Evolutionary conservation across 441 rosid species (phyloP).

Genomic region (Metrosideros polymorpha): DNA sequence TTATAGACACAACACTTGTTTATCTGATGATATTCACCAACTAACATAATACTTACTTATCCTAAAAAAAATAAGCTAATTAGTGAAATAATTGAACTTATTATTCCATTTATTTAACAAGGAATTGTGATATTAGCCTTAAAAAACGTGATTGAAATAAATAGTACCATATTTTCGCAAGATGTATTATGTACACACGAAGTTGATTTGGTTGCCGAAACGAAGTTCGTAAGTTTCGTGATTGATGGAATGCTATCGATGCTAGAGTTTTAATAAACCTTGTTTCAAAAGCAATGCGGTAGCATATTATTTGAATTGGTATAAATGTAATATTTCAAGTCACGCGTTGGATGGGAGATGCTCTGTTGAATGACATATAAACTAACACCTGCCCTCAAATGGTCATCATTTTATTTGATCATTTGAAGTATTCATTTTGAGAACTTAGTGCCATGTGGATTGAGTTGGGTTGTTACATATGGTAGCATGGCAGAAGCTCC

Average conservation of each 20-base stretch:
- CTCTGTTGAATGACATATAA: background rate
- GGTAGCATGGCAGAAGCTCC: too few relatives aligned
- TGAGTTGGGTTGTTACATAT: fast-evolving
- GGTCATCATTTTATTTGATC: too few relatives aligned
- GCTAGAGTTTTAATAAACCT: background rate
- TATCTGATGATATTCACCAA: background rate
- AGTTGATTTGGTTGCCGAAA: background rate
- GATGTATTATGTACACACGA: too few relatives aligned
- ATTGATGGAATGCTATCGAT: fast-evolving
- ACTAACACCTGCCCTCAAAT: too few relatives aligned
- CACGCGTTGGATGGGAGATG: too few relatives aligned
- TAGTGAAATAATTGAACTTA: background rate
- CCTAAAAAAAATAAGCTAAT: background rate
- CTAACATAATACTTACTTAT: background rate
- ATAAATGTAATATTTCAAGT: background rate
- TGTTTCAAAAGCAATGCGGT: background rate
- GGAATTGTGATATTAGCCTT: background rate
- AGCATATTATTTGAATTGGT: background rate
- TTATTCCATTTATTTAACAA: background rate
- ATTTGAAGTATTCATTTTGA: background rate
- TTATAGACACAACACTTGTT: background rate
- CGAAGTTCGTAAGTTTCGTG: background rate
- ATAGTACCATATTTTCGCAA: background rate
- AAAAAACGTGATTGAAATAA: background rate
- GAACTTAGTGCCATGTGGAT: fast-evolving